A percentile compares a stretch with the other conserved stretches of the same genome.
phyloP scores from a whole-genome alignment of 441 rosid species.

The Biscutella laevigata region DNA sequence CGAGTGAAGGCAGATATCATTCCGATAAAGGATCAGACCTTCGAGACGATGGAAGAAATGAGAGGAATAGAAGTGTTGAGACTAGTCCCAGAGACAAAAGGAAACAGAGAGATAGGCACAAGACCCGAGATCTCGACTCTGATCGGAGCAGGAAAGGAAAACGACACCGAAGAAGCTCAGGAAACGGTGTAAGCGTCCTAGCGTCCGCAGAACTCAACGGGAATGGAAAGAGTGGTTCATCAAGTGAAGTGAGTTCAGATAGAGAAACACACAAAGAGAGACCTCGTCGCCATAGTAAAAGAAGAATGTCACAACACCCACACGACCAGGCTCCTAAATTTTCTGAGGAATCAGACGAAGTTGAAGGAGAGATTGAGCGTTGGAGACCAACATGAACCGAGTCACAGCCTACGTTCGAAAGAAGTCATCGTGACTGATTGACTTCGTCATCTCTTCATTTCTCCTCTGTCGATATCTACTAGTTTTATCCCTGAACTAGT shows the following conservation, averaged over 20 bases:
- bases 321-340: neutral
- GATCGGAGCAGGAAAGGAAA: conserved; percentile 13
- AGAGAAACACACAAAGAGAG: conserved; percentile 7
- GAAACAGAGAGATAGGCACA: conserved; percentile 8
- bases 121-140: neutral
- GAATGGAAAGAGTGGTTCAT: neutral
- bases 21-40: conserved; percentile 9
- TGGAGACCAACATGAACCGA: conserved; percentile 29
- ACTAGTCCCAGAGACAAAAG: neutral
- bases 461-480: neutral
- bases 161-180: neutral
- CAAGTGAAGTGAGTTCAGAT: conserved; percentile 10
- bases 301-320: conserved; percentile 15
- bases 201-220: neutral
- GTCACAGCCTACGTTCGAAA: too few species aligned
- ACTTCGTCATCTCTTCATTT: neutral
- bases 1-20: conserved; percentile 10
- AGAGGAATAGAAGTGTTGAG: conserved; percentile 17
- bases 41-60: conserved; percentile 2
- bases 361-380: conserved; percentile 16
- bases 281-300: conserved; percentile 1
- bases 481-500: neutral
- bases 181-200: neutral
- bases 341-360: conserved; percentile 6
- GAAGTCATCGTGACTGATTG: neutral